phyloP scores from a whole-genome alignment of 495 filamentous ascomycete species.

The Trichoderma reesei region DNA sequence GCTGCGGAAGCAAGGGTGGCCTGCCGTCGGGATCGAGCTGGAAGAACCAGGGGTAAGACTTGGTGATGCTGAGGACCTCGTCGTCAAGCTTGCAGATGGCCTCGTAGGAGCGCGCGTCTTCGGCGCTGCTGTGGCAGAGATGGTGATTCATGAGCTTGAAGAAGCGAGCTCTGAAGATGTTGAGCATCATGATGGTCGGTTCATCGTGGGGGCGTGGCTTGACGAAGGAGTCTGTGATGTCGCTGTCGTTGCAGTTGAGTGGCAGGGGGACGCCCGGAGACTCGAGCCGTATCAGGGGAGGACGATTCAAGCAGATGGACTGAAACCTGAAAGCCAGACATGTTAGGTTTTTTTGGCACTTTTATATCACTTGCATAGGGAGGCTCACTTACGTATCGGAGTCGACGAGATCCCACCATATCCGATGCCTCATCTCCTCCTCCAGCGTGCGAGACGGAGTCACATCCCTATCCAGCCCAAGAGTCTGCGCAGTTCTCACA shows the following conservation, averaged over 20 bases:
- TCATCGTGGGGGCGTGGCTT: not conserved
- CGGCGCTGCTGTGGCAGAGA: not conserved
- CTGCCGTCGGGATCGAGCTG: not conserved
- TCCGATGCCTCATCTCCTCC: conserved; percentile 2
- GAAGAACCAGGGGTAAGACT: not conserved
- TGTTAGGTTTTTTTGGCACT: too few species aligned
- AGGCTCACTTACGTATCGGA: not conserved
- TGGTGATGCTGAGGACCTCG: not conserved
- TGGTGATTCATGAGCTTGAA: not conserved
- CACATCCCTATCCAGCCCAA: not conserved
- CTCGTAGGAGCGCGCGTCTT: not conserved
- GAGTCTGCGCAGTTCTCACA: conserved; percentile 1
- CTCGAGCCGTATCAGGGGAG: not conserved
- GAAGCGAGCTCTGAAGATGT: not conserved
- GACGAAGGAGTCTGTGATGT: not conserved
- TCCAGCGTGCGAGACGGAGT: not conserved
- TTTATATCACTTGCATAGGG: not conserved
- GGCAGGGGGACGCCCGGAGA: not conserved
- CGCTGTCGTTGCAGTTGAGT: conserved; percentile 6
- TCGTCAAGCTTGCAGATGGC: not conserved
- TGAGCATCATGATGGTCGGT: not conserved
- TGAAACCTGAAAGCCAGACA: not conserved
- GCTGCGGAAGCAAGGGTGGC: not conserved
- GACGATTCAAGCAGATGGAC: not conserved
- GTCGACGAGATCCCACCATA: conserved; percentile 5